Conservation (phyloP, 805 yeast genomes). For the Cephaloascus fragrans region DNA sequence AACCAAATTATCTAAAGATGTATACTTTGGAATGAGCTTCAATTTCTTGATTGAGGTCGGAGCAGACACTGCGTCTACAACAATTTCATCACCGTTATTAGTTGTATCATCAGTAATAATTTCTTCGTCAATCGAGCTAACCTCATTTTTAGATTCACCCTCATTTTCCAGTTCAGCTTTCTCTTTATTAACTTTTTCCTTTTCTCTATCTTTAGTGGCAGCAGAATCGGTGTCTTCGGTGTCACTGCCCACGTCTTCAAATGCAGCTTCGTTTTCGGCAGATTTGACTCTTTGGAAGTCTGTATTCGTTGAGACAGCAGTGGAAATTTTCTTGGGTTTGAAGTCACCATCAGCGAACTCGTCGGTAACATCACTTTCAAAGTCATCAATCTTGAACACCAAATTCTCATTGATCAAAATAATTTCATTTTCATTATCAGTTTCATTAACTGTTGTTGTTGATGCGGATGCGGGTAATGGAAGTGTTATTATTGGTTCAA, state of each 20-base stretch:
- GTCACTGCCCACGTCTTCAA: slow-evolving; percentile 9
- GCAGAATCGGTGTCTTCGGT: slow-evolving; percentile 8
- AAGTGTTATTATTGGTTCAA: slow-evolving; percentile 4
- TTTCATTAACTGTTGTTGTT: slow-evolving; percentile 8
- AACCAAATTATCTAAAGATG: slow-evolving; percentile 64
- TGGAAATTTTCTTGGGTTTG: slow-evolving; percentile 11
- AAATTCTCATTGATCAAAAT: slow-evolving; percentile 20
- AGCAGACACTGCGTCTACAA: background rate
- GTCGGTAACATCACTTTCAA: slow-evolving; percentile 53
- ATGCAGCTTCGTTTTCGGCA: slow-evolving; percentile 21
- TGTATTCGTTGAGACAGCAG: slow-evolving; percentile 4
- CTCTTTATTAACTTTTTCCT: background rate
- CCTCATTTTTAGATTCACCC: slow-evolving; percentile 41
- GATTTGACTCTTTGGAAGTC: slow-evolving; percentile 28
- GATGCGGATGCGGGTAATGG: slow-evolving; percentile 4
- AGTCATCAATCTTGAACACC: slow-evolving; percentile 28
- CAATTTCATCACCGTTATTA: slow-evolving; percentile 8
- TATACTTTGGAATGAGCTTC: slow-evolving; percentile 30
- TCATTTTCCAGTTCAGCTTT: slow-evolving; percentile 17
- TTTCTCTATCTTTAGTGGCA: slow-evolving; percentile 2
- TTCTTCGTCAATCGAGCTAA: slow-evolving; percentile 1
- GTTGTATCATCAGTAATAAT: slow-evolving; percentile 14
- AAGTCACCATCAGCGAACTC: slow-evolving; percentile 5
- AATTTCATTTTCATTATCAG: too few relatives aligned
- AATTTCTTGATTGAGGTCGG: background rate